Evolutionary conservation across 164 flowering plant species (phyloP), one percentile per base, ranked within the genome.

Genomic region (Liquidambar formosana): DNA sequence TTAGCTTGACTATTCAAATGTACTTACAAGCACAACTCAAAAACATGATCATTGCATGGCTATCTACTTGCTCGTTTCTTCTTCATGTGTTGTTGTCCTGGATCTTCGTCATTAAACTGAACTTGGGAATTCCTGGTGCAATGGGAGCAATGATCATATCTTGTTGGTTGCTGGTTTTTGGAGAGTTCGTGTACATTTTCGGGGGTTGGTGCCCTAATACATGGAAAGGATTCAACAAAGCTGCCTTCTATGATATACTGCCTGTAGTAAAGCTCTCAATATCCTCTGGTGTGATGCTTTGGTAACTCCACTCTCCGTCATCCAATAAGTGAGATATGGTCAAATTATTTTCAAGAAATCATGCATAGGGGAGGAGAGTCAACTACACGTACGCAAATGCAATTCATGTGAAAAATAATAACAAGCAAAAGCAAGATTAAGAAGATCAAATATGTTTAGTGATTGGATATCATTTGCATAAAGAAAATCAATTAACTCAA

Each of bases 21-120:
- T 84, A n/a, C 67, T 54, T 84, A 19, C 88, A 84, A 63, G 71
- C 82, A 26, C 88, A 84, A 51, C 68, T 71, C 63, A 84, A 80
- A 75, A 82, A 78, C 77, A 63, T 64, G 56, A 69, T 80, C 41
- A 69, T 82, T 38, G 78, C 61, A 11, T 80, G 72, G 65, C 12
- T 82, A 9, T 46, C 78, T 0, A 54, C 57, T 1, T 41, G 16
- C 2, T 25, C 79, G 0, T 65, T 82, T 18, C 18, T 74, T 15
- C 25, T 79, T 25, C 85, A 84, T 64, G 0, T 82, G 16, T 44
- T 73, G 0, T 45, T 83, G 38, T 79, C 80, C 0, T 83, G 84
- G 86, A 56, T 79, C 45, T 75, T 81, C 15, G 79, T 77, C 0
- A 41, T 28, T 25, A 68, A 74, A 51, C 46, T 70, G 47, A 57